Conservation (phyloP, 2,329 filamentous ascomycete genomes). For the Coniochaeta ligniaria region DNA sequence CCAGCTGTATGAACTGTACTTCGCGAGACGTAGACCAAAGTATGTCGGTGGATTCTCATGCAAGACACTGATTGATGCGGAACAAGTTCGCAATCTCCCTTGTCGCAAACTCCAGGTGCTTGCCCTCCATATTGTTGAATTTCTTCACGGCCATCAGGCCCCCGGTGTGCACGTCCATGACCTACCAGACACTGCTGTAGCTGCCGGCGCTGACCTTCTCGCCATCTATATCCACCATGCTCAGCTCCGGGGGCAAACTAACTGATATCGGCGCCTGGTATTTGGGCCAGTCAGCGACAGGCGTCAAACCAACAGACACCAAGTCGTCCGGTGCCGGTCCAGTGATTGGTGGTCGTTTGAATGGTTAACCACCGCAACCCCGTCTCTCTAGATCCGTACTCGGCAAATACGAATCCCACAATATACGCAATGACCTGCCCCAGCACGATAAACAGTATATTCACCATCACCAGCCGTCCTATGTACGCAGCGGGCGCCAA, state of each 20-base stretch:
- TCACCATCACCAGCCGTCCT: slow-evolving; percentile 74
- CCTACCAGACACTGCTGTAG: slow-evolving; percentile 17
- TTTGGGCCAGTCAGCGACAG: slow-evolving; percentile 48
- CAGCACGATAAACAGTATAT: slow-evolving; percentile 75
- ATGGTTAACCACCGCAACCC: slow-evolving; percentile 90
- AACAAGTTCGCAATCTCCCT: slow-evolving; percentile 18
- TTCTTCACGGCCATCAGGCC: slow-evolving; percentile 20
- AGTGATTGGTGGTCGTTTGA: too few relatives aligned
- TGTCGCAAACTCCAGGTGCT: slow-evolving; percentile 15
- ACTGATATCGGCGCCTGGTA: slow-evolving; percentile 76
- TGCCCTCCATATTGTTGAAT: slow-evolving; percentile 16
- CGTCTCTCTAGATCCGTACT: slow-evolving; percentile 37
- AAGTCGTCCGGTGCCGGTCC: not conserved
- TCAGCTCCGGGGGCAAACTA: slow-evolving; percentile 59
- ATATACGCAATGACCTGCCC: slow-evolving; percentile 88
- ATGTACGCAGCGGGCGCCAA: slow-evolving; percentile 69
- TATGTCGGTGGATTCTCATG: too few relatives aligned
- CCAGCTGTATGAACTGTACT: too few relatives aligned
- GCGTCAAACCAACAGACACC: slow-evolving; percentile 26
- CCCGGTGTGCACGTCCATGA: slow-evolving; percentile 14
- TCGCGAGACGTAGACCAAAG: too few relatives aligned
- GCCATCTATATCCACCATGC: slow-evolving; percentile 42
- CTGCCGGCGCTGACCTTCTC: slow-evolving; percentile 15
- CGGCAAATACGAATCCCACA: slow-evolving; percentile 68
- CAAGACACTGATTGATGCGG: slow-evolving; percentile 13